Conservation (phyloP, 768 basidiomycete genomes). For the Mrakia blollopis region DNA sequence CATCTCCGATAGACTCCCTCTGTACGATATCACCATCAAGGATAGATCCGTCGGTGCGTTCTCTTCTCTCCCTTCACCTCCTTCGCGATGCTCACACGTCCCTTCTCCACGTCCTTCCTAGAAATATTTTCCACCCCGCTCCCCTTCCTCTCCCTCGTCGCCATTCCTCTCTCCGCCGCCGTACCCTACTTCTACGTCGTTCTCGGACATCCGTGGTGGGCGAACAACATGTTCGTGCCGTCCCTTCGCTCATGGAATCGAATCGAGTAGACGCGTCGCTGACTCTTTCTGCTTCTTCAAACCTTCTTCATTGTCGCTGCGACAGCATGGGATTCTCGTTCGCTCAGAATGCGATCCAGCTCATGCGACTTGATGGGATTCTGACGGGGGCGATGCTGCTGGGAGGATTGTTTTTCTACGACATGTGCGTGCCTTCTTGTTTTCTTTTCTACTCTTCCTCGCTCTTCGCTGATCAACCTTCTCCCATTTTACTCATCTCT, state of each 20-base stretch:
- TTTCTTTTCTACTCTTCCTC: not conserved
- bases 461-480: not conserved
- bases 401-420: constrained; percentile 81
- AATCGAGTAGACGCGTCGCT: not conserved
- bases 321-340: constrained; percentile 59
- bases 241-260: not conserved
- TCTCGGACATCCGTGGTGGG: constrained; percentile 57
- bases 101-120: not conserved
- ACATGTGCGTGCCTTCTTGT: constrained; percentile 46
- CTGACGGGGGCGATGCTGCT: constrained; percentile 76
- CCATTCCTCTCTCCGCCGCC: constrained; percentile 51
- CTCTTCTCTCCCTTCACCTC: constrained; percentile 37
- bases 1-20: constrained; percentile 5
- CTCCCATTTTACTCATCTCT: not conserved
- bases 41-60: constrained; percentile 4
- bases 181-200: constrained; percentile 61
- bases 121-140: constrained; percentile 43
- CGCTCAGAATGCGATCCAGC: constrained; percentile 67
- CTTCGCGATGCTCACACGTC: not conserved
- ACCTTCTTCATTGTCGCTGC: not conserved
- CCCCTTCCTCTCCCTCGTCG: constrained; percentile 48
- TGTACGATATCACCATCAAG: constrained; percentile 12
- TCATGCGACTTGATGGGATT: constrained; percentile 85
- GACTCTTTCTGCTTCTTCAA: not conserved
- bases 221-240: constrained; percentile 60